Base-by-base conservation (phyloP, 2,329 filamentous ascomycete species). In the Clonostachys solani region DNA sequence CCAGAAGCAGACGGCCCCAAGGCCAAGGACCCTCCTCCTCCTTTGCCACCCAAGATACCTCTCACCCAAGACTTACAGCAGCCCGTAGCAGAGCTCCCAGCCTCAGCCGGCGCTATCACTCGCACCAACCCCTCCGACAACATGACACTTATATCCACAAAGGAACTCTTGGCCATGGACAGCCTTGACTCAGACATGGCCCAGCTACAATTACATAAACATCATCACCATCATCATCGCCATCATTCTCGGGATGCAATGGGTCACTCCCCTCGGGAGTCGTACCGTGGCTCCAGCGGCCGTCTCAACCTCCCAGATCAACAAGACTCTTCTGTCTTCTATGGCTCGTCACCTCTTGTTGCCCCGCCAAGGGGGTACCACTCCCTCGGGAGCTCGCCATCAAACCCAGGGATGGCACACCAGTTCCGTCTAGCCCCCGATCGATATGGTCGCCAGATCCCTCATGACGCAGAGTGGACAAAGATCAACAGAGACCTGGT, bases 391-490 rank as follows among this genome's bases (percentile, higher is more conserved):
- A 36, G 49, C 33, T 37, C 49, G 5, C 66, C 67, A 3, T 61
- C 65, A 4, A 53, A 64, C 1, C 69, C 70, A 45, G 60, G 60
- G 6, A 56, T 52, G 12, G 52, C 51, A 19, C 49, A 54, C 46
- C 57, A 64, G 9, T 46, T 49, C 36, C 68, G 66, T 4, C 64
- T 84, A 4, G 78, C 72, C 1, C 81, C 82, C 0, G 82, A 85
- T 53, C 69, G 73, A 18, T 70, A 74, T 33, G 82, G 82, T 2
- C 69, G 73, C 5, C 71, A 77, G 12, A 85, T 86, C 3, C 62
- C 73, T 0, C 61, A 72, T 6, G 74, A 82, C 33, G 80, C 79
- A 2, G 71, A 72, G 46, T 83, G 80, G 80, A 83, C 80, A 12
- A 74, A 71, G 45, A 78, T 83, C 40, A 71, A 68, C 40, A 71